phyloP scores from a whole-genome alignment of 306 rosid species.

The Adenanthera pavonina region DNA sequence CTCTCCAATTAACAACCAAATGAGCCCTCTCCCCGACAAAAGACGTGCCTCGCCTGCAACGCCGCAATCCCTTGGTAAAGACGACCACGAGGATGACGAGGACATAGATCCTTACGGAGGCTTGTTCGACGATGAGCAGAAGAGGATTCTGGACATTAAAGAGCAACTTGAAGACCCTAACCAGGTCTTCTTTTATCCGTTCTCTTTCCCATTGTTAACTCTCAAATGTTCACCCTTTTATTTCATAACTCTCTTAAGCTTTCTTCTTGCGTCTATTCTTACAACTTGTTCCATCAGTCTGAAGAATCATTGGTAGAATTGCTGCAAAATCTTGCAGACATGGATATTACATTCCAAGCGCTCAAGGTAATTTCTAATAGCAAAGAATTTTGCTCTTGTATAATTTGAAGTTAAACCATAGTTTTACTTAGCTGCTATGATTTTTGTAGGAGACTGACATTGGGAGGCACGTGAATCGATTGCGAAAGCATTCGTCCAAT shows the following conservation, averaged over 20 bases:
- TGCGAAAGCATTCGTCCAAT: conserved; percentile 74
- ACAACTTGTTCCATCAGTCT: conserved; percentile 45
- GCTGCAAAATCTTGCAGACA: conserved; percentile 83
- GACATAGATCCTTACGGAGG: conserved; percentile 66
- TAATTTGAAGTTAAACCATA: not conserved
- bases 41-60: conserved; percentile 52
- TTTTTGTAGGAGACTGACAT: conserved; percentile 75
- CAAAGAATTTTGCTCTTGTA: not conserved
- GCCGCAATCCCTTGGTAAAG: conserved; percentile 52
- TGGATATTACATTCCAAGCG: conserved; percentile 88
- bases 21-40: not conserved
- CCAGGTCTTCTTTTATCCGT: conserved; percentile 52
- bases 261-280: not conserved
- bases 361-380: conserved; percentile 52
- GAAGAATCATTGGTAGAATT: conserved; percentile 72
- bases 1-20: conserved; percentile 21
- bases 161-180: conserved; percentile 73
- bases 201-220: not conserved
- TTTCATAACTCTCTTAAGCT: not conserved
- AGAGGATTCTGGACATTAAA: conserved; percentile 72
- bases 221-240: not conserved
- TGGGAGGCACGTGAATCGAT: conserved; percentile 85
- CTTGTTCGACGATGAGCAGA: conserved; percentile 77
- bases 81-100: conserved; percentile 52
- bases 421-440: not conserved